Conservation (phyloP, 1,284 basidiomycete species). For the Cutaneotrichosporon cavernicola region DNA sequence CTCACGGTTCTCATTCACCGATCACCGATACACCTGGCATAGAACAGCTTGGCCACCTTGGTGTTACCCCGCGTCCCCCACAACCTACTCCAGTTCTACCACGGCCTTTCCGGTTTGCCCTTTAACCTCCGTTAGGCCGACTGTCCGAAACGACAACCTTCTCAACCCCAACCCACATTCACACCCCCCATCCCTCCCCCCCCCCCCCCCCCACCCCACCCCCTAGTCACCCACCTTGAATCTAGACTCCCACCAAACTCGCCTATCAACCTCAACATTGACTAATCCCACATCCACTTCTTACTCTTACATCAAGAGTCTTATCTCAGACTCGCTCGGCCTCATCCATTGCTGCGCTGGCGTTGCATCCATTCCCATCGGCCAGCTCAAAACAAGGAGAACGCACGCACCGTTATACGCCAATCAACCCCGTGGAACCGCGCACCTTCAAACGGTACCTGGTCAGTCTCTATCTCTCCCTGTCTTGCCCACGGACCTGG, state of each 20-base stretch:
- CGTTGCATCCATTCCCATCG: background rate
- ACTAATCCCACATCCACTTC: background rate
- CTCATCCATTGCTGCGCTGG: background rate
- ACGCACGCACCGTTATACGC: background rate
- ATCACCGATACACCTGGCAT: too few species aligned
- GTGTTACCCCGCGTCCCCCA: too few species aligned
- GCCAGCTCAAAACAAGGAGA: background rate
- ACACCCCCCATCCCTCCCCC: background rate
- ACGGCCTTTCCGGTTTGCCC: background rate
- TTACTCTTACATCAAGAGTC: too few species aligned
- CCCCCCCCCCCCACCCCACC: background rate
- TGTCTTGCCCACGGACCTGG: background rate
- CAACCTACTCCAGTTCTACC: background rate
- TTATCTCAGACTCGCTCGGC: background rate
- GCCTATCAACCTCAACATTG: background rate
- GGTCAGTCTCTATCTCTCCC: constrained; percentile 20
- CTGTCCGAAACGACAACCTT: background rate
- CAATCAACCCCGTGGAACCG: constrained; percentile 5
- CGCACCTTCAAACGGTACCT: constrained; percentile 14
- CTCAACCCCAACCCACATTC: background rate
- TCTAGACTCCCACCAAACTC: background rate
- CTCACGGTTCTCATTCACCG: too few species aligned
- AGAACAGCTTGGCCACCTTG: too few species aligned
- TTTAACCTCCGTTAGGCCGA: constrained; percentile 1
- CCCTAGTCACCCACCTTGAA: background rate